These are phyloP conservation scores for Colletotrichum graminicola DNA, from an alignment of 2,329 filamentous ascomycete species.

Conservation along the genomic window DNA sequence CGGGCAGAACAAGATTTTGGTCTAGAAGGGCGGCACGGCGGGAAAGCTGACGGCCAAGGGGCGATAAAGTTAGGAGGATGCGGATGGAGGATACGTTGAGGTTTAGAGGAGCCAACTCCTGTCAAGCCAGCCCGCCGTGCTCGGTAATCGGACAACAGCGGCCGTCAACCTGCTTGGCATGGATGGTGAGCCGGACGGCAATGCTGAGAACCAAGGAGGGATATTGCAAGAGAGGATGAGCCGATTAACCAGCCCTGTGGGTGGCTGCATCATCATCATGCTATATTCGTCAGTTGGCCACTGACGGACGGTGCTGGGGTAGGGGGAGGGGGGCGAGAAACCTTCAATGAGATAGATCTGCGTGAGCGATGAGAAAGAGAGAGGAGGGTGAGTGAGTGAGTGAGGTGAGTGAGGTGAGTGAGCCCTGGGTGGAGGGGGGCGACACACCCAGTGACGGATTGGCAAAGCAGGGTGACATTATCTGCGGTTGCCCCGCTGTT, in stretches of 20 bases:
- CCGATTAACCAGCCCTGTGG: constrained; percentile 18
- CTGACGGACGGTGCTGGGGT: constrained; percentile 29
- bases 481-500: constrained; percentile 31
- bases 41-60: constrained; percentile 2
- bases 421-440: not conserved
- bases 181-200: not conserved
- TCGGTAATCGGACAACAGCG: constrained; percentile 17
- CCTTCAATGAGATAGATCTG: constrained; percentile 33
- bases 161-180: constrained; percentile 4
- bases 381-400: constrained; percentile 9
- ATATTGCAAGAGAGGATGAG: constrained; percentile 5
- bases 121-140: constrained; percentile 10
- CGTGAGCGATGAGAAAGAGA: constrained; percentile 13
- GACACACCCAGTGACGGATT: constrained; percentile 13
- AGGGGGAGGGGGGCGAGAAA: constrained; percentile 28
- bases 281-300: constrained; percentile 38
- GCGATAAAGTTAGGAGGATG: constrained; percentile 17
- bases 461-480: constrained; percentile 16
- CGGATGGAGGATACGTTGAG: constrained; percentile 15
- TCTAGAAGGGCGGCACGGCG: constrained; percentile 37
- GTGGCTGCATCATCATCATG: constrained; percentile 38
- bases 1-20: not conserved
- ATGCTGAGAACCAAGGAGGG: constrained; percentile 11
- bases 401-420: constrained; percentile 1
- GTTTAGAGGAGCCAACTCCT: constrained; percentile 6